Evolutionary conservation across 2,329 filamentous ascomycete species (phyloP).

Genomic region (Colletotrichum filicis): DNA sequence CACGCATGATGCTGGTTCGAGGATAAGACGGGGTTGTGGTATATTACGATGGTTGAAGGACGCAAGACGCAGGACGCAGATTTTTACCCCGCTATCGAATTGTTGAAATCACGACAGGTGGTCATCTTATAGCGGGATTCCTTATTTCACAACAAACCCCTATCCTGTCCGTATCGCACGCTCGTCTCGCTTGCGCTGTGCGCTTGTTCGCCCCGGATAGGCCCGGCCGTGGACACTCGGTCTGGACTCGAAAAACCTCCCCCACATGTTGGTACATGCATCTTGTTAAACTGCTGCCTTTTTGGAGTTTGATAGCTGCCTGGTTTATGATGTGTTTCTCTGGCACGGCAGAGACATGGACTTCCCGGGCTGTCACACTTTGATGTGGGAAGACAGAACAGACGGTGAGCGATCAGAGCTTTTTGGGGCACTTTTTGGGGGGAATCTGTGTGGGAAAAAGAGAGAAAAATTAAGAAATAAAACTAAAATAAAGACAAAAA

Average conservation of each 20-base stretch:
- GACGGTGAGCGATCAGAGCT: not conserved
- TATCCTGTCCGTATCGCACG: not conserved
- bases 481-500: not conserved
- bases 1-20: conserved; percentile 9
- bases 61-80: not conserved
- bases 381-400: not conserved
- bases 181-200: not conserved
- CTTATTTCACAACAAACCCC: conserved; percentile 8
- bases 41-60: conserved; percentile 1
- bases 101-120: not conserved
- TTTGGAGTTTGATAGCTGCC: conserved; percentile 7
- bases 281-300: conserved; percentile 14
- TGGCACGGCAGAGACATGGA: not conserved
- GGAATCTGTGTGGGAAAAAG: not conserved
- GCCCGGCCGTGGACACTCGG: not conserved
- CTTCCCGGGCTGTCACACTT: not conserved
- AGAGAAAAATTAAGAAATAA: not conserved
- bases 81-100: conserved; percentile 4
- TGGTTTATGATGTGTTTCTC: not conserved
- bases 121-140: conserved; percentile 14
- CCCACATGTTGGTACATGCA: not conserved
- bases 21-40: not conserved
- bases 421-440: not conserved
- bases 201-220: not conserved
- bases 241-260: not conserved